phyloP scores from a whole-genome alignment of 148 eudicot genomes.

The Amaranthus palmeri region DNA sequence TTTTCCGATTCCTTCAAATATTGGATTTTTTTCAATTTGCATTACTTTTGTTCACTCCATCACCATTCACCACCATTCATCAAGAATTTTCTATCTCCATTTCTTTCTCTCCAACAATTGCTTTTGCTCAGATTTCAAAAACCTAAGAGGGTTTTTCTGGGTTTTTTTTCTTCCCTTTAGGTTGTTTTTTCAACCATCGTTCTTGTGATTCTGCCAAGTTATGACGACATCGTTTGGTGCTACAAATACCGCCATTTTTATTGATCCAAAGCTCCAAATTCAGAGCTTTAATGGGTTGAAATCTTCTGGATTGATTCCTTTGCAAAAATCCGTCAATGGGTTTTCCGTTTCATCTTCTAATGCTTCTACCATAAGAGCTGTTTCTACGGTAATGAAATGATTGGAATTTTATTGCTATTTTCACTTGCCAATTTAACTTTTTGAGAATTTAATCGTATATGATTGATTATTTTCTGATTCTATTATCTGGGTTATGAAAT shows the following conservation, averaged over 20 bases:
- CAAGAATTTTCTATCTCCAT: slow-evolving; percentile 6
- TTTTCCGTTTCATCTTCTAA: slow-evolving; percentile 33
- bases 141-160: slow-evolving; percentile 18
- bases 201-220: neutral
- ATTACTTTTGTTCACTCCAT: slow-evolving; percentile 1
- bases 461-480: neutral
- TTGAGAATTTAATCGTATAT: neutral
- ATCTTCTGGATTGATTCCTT: slow-evolving; percentile 25
- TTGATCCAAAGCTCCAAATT: slow-evolving; percentile 44
- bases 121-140: slow-evolving; percentile 1
- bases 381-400: slow-evolving; percentile 53
- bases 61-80: slow-evolving; percentile 18
- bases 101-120: slow-evolving; percentile 8
- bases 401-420: neutral
- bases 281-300: slow-evolving; percentile 44
- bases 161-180: neutral
- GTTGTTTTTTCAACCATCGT: neutral
- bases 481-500: neutral
- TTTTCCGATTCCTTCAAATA: slow-evolving; percentile 6
- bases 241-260: slow-evolving; percentile 36
- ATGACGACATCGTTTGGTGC: slow-evolving; percentile 67
- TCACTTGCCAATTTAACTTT: neutral
- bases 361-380: slow-evolving; percentile 49
- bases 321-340: slow-evolving; percentile 24
- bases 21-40: neutral